Evolutionary conservation across 352 stramenopile species (phyloP).

Genomic region (Phytophthora sojae): DNA sequence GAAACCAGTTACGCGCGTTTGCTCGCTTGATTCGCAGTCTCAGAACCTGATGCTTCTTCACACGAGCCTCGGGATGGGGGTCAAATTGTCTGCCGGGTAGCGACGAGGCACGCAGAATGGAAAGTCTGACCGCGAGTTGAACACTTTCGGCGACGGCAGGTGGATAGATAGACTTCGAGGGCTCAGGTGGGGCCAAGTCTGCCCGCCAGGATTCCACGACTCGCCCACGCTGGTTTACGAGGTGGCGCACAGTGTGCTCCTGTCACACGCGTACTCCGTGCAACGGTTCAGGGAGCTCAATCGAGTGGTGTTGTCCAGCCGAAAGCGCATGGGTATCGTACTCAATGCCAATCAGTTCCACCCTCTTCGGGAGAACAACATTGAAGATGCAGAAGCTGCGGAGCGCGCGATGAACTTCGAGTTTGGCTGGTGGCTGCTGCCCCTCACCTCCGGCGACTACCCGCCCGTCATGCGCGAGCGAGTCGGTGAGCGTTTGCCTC

Average conservation of each 20-base stretch:
- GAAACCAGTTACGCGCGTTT: conserved; percentile 24
- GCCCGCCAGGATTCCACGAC: too few relatives aligned
- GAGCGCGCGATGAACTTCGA: conserved; percentile 88
- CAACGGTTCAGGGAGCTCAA: too few relatives aligned
- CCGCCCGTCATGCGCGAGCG: too few relatives aligned
- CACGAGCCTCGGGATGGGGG: not conserved
- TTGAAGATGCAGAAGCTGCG: conserved; percentile 48
- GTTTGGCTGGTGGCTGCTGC: conserved; percentile 90
- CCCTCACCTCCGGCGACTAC: conserved; percentile 82
- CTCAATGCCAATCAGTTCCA: too few relatives aligned
- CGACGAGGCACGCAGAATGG: not conserved
- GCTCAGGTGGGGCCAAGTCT: conserved; percentile 35
- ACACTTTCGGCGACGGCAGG: not conserved
- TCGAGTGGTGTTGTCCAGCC: too few relatives aligned
- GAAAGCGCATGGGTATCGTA: too few relatives aligned
- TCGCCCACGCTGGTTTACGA: too few relatives aligned
- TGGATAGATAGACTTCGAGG: not conserved
- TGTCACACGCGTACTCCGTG: too few relatives aligned
- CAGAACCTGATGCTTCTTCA: too few relatives aligned
- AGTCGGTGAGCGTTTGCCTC: conserved; percentile 80
- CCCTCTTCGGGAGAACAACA: conserved; percentile 70
- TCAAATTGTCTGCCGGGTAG: conserved; percentile 10
- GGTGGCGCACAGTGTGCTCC: too few relatives aligned
- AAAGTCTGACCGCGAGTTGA: conserved; percentile 37
- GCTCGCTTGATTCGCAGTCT: conserved; percentile 34